These are phyloP conservation scores for Dioszegia crocea DNA, from an alignment of 768 basidiomycete species.

Conservation along the genomic window DNA sequence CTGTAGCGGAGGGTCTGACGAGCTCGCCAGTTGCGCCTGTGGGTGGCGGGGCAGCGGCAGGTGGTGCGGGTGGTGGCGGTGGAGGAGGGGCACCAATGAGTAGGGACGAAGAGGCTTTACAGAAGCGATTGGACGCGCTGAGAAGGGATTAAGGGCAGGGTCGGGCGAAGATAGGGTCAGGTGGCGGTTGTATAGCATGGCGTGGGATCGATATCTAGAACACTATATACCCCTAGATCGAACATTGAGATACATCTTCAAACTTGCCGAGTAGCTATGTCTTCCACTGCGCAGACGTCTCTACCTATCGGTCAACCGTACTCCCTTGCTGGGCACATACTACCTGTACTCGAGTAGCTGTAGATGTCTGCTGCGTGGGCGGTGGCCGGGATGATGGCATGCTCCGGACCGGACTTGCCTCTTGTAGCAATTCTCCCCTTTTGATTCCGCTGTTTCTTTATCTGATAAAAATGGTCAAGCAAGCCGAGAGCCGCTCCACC, in stretches of 20 bases:
- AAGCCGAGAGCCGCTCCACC: too few species aligned
- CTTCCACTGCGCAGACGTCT: too few species aligned
- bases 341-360: too few species aligned
- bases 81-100: conserved; percentile 45
- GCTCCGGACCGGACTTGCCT: too few species aligned
- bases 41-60: conserved; percentile 48
- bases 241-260: too few species aligned
- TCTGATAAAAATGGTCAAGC: neutral
- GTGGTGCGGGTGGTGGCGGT: conserved; percentile 51
- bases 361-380: too few species aligned
- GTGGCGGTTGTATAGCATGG: neutral
- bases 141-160: conserved; percentile 33
- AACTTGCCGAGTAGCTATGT: too few species aligned
- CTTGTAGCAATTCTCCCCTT: neutral
- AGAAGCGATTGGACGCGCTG: conserved; percentile 86
- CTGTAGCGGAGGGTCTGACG: conserved; percentile 79
- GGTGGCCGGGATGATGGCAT: too few species aligned
- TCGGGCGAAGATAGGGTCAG: neutral
- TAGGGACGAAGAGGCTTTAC: conserved; percentile 86
- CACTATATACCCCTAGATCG: too few species aligned
- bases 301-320: too few species aligned
- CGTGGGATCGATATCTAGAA: neutral
- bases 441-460: neutral
- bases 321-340: too few species aligned
- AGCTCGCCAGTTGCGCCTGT: conserved; percentile 51